Base-by-base conservation (phyloP, 2,329 filamentous ascomycete species). In the Colletotrichum tropicale region DNA sequence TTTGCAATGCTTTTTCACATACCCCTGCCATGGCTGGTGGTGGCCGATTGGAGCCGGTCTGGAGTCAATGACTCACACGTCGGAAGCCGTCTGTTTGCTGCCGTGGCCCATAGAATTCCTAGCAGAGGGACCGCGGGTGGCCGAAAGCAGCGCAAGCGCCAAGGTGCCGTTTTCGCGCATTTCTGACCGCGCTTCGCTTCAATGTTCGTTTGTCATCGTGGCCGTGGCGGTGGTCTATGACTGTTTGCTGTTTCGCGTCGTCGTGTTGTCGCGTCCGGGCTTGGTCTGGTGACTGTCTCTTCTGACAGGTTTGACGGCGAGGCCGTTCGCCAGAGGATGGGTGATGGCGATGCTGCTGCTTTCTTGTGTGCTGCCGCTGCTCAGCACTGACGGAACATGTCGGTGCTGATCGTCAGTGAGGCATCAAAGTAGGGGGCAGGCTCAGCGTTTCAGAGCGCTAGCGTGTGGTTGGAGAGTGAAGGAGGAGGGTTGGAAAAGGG, bases 361-460 rank as follows among this genome's bases (percentile, higher is more conserved):
- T 61, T 34, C 58, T 61, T 12, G 58, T 61, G 30, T 34, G 43
- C 58, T 55, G 58, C 58, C 30, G 56, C 73, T 62, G 43, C 69
- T 55, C 62, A 72, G 69, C 73, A 68, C 69, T 73, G 73, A 73
- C 73, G 21, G 62, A 68, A 21, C 38, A 36, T 67, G 73, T 75
- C 70, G 69, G 73, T 68, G 64, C 62, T 73, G 73, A 73, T 73
- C 64, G 21, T 75, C 62, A 73, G 48, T 73, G 67, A 74, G 67
- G 76, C 71, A 78, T 71, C 74, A 74, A 66, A 68, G 77, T 71
- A 77, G 75, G 76, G 67, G 77, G 77, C 52, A 65, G 52, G 58
- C 30, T 72, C 70, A 70, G 73, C 70, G 78, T 79, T 79, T 79
- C 78, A 79, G 71, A 66, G 66, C 48, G 66, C 70, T 73, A 72